Base-by-base conservation (phyloP, 202 grass and related monocot genomes). In the Panicum virgatum region DNA sequence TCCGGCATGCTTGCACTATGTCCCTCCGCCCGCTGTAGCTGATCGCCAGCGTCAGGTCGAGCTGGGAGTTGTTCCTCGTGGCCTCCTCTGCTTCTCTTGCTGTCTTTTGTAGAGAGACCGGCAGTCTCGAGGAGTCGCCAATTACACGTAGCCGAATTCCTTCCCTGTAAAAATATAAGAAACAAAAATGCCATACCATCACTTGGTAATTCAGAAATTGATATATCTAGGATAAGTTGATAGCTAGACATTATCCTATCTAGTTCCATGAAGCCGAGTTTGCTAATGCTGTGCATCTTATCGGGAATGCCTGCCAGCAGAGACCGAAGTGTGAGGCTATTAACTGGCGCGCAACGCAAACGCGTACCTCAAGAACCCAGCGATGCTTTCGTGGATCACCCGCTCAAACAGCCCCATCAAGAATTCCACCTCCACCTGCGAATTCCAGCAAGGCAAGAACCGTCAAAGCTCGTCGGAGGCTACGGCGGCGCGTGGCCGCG, bases 11-110 rank as follows among this genome's bases (percentile, higher is more conserved):
- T 26, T 79, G 85, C 42, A 88, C 83, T 44, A 95, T 84, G 59
- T 95, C 93, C 48, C 60, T 62, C 30, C 93, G 82, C 52, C 90
- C 90, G 52, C 93, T 90, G 75, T 95, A 95, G 65, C 82, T 84
- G 69, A 95, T 86, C 27, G 90, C 93, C 15, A 95, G 73, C 5
- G 66, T 75, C 42, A 92, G 53, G 16, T 92, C 76, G 40, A 92
- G 65, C 65, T 62, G 53, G 10, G 72, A 88, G 76, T 95, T 92
- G 46, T 32, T 59, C 82, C 54, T 80, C 11, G 90, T 90, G 12
- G 62, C 54, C 56, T 86, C 85, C 76, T 82, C 85, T 34, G 62
- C 85, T 44, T 88, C 85, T 45, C 74, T 90, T 0, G 67, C 57
- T 0, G 42, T 54, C 75, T 83, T 90, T 34, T 81, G 90, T 16